Conservation (phyloP, 495 filamentous ascomycete species). For the Aspergillus panamensis region DNA sequence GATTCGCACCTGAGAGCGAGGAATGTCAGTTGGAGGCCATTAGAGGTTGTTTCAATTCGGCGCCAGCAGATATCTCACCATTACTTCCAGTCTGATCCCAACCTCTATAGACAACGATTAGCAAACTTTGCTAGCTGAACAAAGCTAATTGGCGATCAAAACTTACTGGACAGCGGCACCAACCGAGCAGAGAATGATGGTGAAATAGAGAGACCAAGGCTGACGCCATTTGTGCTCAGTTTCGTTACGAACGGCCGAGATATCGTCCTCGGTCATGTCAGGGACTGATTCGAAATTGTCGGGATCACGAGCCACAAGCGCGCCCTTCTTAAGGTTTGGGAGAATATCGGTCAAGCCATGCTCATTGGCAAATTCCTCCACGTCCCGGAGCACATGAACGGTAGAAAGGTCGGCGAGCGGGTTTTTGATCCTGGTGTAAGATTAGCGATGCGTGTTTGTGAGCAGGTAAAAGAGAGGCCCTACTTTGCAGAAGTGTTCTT, state of each 20-base stretch:
- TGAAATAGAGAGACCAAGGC: slow-evolving; percentile 62
- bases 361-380: slow-evolving; percentile 52
- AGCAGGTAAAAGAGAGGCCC: slow-evolving; percentile 6
- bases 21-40: not conserved
- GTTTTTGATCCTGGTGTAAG: slow-evolving; percentile 53
- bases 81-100: slow-evolving; percentile 78
- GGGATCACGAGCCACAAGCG: slow-evolving; percentile 62
- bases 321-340: slow-evolving; percentile 53
- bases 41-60: not conserved
- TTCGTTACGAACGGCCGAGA: slow-evolving; percentile 53
- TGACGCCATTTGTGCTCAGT: slow-evolving; percentile 61
- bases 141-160: not conserved
- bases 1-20: slow-evolving; percentile 48
- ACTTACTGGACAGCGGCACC: slow-evolving; percentile 64
- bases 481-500: slow-evolving; percentile 51
- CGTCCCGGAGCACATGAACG: slow-evolving; percentile 50
- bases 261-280: slow-evolving; percentile 55
- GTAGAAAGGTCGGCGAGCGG: slow-evolving; percentile 55
- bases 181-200: slow-evolving; percentile 66
- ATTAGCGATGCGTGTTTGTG: slow-evolving; percentile 11
- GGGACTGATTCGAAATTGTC: slow-evolving; percentile 50
- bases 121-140: not conserved
- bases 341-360: slow-evolving; percentile 44
- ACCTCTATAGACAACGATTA: slow-evolving; percentile 31
- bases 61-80: slow-evolving; percentile 22